Percentiles rank a stretch among this genome's conserved stretches.
Conservation (phyloP, 1,284 basidiomycete species). For the Leccinum olivaceoglutinosum region DNA sequence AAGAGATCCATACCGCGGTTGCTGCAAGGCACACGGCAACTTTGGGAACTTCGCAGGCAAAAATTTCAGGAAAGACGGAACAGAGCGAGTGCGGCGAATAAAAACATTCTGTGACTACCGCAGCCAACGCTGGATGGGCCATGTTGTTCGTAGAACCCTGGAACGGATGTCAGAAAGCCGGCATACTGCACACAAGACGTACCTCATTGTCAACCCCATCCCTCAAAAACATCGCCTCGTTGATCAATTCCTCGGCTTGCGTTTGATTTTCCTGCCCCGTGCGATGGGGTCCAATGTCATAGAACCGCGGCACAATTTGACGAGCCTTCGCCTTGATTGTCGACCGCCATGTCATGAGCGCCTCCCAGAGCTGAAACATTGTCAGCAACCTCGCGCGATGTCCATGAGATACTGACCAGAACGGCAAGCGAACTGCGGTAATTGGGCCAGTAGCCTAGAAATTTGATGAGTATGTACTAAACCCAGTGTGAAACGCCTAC, state of each 20-base stretch:
- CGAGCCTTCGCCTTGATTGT: neutral
- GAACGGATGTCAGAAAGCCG: neutral
- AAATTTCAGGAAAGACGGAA: neutral
- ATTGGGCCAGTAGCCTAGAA: neutral
- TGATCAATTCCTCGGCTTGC: neutral
- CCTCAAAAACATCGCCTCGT: neutral
- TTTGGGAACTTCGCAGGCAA: neutral
- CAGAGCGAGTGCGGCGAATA: neutral
- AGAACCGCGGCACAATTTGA: neutral
- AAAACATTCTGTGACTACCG: neutral
- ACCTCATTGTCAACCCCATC: neutral
- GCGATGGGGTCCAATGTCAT: neutral
- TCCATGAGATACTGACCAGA: neutral
- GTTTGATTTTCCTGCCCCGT: neutral
- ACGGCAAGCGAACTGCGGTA: neutral
- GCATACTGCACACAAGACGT: neutral
- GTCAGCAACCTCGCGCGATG: neutral
- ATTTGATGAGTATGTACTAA: neutral
- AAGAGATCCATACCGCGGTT: neutral
- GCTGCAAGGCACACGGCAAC: neutral
- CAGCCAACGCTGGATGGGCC: neutral
- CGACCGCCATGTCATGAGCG: neutral
- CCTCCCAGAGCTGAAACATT: neutral
- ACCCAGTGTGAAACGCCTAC: neutral
- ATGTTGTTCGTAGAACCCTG: neutral